Evolutionary conservation across 495 filamentous ascomycete genomes (phyloP).

Genomic region (Aspergillus affinis): DNA sequence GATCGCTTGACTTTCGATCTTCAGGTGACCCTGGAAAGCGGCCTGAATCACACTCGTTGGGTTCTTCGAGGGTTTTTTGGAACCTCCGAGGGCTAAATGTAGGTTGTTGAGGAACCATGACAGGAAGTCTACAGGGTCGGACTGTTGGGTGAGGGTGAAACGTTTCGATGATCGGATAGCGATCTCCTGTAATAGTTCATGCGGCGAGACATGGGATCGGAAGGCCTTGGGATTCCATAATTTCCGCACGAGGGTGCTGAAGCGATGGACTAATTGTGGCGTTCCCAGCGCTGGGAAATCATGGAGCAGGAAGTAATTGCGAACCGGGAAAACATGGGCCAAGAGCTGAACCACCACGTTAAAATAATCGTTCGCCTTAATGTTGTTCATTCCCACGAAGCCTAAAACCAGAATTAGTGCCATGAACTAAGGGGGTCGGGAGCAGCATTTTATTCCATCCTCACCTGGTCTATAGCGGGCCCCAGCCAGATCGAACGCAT

Average conservation of each 20-base stretch:
- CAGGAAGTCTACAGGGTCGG: conserved; percentile 93
- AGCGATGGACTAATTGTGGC: conserved; percentile 68
- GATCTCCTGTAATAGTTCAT: conserved; percentile 95
- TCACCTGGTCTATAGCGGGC: conserved; percentile 80
- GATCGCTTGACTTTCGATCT: conserved; percentile 91
- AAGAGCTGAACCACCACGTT: conserved; percentile 96
- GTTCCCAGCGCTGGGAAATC: conserved; percentile 43
- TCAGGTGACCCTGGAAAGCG: conserved; percentile 89
- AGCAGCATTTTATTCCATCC: conserved; percentile 9
- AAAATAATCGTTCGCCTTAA: conserved; percentile 98
- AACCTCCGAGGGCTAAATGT: conserved; percentile 87
- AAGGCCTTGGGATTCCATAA: conserved; percentile 98
- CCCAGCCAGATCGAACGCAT: conserved; percentile 74
- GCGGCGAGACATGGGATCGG: conserved; percentile 94
- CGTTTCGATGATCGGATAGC: conserved; percentile 85
- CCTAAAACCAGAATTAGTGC: conserved; percentile 42
- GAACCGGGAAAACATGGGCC: conserved; percentile 83
- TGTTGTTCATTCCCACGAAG: conserved; percentile 99
- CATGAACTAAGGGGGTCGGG: neutral
- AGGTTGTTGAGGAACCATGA: conserved; percentile 97
- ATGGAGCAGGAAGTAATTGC: conserved; percentile 92
- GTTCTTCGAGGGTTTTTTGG: conserved; percentile 71
- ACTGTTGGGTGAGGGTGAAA: conserved; percentile 87
- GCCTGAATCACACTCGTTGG: conserved; percentile 75
- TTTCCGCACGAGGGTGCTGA: conserved; percentile 89